These are phyloP conservation scores for Kwoniella heveanensis DNA, from an alignment of 768 basidiomycete species.

Conservation along the genomic window DNA sequence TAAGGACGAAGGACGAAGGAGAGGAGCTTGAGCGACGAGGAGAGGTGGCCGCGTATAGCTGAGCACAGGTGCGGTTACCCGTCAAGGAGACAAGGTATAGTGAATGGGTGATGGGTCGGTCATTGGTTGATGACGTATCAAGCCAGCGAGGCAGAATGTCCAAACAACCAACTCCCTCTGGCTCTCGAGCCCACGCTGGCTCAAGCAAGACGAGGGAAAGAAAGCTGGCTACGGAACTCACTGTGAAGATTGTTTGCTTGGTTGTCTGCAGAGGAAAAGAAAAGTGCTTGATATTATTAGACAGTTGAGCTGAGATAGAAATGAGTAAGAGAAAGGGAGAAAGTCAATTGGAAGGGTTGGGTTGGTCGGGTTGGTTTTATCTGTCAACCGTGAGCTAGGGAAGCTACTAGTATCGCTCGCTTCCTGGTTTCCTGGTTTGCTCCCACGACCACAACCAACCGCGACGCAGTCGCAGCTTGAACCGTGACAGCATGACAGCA, in stretches of 20 bases:
- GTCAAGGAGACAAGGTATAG: too few relatives aligned
- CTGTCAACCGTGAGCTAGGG: background rate
- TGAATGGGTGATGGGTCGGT: constrained; percentile 1
- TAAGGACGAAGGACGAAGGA: too few relatives aligned
- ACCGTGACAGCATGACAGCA: background rate
- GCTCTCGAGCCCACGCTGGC: background rate
- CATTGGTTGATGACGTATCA: background rate
- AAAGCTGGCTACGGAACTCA: background rate
- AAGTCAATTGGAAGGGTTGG: background rate
- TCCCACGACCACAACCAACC: too few relatives aligned
- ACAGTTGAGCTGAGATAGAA: background rate
- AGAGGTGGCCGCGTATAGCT: background rate
- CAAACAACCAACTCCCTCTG: background rate
- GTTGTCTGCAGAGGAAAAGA: too few relatives aligned
- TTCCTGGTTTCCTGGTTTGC: too few relatives aligned
- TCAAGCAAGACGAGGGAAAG: background rate
- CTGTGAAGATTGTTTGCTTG: background rate
- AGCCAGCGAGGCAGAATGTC: background rate
- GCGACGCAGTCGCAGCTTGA: background rate
- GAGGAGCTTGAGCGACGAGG: background rate
- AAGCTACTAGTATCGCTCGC: background rate
- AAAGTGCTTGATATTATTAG: background rate
- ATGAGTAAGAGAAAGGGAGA: background rate
- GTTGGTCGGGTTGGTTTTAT: background rate
- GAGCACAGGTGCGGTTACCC: too few relatives aligned